Conservation (phyloP, 1,284 basidiomycete genomes). For the Sphaerobolus stellatus region DNA sequence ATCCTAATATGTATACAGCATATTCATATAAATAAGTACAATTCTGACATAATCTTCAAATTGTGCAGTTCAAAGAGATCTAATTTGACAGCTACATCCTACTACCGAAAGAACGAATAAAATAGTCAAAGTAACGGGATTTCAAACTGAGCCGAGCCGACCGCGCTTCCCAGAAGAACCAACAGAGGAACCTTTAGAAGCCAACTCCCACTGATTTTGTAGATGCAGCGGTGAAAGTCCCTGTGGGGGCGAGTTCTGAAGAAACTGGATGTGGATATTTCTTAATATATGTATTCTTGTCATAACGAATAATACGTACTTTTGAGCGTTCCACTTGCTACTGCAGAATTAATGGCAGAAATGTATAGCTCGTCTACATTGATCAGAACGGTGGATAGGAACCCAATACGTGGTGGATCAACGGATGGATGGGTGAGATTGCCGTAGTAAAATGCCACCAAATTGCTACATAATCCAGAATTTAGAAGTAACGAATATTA, state of each 20-base stretch:
- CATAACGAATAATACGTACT: conserved; percentile 28
- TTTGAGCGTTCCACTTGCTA: conserved; percentile 40
- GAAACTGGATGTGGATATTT: not conserved
- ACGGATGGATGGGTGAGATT: conserved; percentile 60
- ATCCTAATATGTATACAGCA: too few species aligned
- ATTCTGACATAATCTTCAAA: too few species aligned
- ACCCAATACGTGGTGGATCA: conserved; percentile 66
- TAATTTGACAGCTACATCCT: too few species aligned
- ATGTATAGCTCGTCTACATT: conserved; percentile 45
- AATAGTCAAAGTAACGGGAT: too few species aligned
- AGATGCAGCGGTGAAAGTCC: not conserved
- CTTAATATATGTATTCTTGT: not conserved
- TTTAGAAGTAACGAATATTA: not conserved
- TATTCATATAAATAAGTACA: too few species aligned
- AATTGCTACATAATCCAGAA: conserved; percentile 37
- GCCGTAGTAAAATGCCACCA: conserved; percentile 62
- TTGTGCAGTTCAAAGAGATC: too few species aligned
- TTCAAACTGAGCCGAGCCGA: too few species aligned
- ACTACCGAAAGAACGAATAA: too few species aligned
- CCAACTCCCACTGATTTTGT: conserved; percentile 7
- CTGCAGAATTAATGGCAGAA: conserved; percentile 41
- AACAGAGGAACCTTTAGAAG: too few species aligned
- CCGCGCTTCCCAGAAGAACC: too few species aligned
- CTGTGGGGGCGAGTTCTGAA: not conserved
- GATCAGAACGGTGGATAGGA: conserved; percentile 64